A percentile compares a stretch with the other conserved stretches of the same genome.
phyloP scores from a whole-genome alignment of 208 protist species.

The Lotmaria passim region DNA sequence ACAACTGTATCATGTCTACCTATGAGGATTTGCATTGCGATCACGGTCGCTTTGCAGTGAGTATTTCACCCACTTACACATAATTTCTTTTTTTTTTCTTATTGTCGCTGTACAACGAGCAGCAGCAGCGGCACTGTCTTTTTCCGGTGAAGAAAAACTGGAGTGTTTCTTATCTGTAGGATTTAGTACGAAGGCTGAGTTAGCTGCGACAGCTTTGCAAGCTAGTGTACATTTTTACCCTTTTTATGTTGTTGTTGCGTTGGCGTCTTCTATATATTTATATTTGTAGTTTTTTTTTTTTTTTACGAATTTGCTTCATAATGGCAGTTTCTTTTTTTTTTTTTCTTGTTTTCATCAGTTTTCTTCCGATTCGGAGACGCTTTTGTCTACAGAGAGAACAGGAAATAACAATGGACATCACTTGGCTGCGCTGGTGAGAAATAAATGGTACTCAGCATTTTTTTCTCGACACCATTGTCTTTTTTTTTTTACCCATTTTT shows the following conservation, averaged over 20 bases:
- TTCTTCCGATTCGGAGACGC: neutral
- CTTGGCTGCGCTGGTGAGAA: neutral
- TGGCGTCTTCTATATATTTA: neutral
- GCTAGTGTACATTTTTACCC: neutral
- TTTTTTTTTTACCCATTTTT: slow-evolving; percentile 13
- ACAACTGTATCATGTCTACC: no score
- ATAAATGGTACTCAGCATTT: slow-evolving; percentile 2
- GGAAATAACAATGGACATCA: slow-evolving; percentile 5
- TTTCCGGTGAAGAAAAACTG: no score
- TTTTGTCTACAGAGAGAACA: neutral
- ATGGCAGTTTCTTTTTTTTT: slow-evolving; percentile 13
- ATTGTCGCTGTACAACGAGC: no score
- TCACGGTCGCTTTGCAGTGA: no score
- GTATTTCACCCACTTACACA: no score
- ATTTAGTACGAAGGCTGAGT: no score
- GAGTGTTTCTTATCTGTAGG: no score
- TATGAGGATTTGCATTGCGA: no score
- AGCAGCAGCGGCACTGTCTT: no score
- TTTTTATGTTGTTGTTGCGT: neutral
- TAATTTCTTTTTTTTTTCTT: no score
- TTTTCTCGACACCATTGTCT: neutral
- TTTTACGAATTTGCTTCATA: slow-evolving; percentile 4
- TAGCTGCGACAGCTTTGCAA: neutral
- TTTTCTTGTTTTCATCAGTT: slow-evolving; percentile 8
- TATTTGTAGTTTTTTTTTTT: slow-evolving; percentile 24